Base-by-base conservation (phyloP, 2,329 filamentous ascomycete genomes). In the Chaetomiaceae sp. region DNA sequence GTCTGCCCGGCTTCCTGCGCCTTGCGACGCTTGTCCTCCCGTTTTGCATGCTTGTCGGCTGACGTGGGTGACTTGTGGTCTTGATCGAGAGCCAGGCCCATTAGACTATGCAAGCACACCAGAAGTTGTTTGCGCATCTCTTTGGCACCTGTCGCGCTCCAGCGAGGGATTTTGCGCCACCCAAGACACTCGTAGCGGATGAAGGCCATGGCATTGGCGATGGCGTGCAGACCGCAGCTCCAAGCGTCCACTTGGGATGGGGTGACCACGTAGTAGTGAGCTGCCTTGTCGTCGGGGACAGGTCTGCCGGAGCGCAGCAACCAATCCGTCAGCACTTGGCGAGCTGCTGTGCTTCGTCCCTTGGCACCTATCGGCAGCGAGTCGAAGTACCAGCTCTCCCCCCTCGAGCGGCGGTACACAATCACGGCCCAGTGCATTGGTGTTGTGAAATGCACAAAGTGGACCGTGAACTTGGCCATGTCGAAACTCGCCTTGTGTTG, bases 221-320 rank as follows among this genome's bases (percentile, higher is more conserved):
- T 47, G 4, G 11, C n/a, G 20, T 52, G 47, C 3, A 56, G 19
- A 6, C 42, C 35, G 24, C 53, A 55, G 24, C 47, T 41, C 53
- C 49, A 54, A 1, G 4, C 14, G 15, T 42, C 32, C 1, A 12
- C 2, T 27, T 53, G 48, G 8, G 3, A 2, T 3, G 19, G 15
- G 7, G 2, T n/a, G 2, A 5, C 27, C 3, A 3, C 1, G 3
- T 0, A n/a, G 3, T 1, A 0, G 18, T 34, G 14, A 1, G 1
- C 8, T 8, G 1, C 8, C 5, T 4, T 17, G 4, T 1, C 5
- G 3, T 11, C 1, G 1, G 19, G 42, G 1, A 14, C 10, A 3
- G 14, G 14, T 5, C 10, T 17, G 3, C n/a, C 9, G 1, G 43
- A 46, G 1, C 1, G 3, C 3, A 3, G 5, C 12, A 50, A 15